These are phyloP conservation scores for Rhodosorus marinus DNA, from an alignment of 23 red algal species.

Conservation along the genomic window DNA sequence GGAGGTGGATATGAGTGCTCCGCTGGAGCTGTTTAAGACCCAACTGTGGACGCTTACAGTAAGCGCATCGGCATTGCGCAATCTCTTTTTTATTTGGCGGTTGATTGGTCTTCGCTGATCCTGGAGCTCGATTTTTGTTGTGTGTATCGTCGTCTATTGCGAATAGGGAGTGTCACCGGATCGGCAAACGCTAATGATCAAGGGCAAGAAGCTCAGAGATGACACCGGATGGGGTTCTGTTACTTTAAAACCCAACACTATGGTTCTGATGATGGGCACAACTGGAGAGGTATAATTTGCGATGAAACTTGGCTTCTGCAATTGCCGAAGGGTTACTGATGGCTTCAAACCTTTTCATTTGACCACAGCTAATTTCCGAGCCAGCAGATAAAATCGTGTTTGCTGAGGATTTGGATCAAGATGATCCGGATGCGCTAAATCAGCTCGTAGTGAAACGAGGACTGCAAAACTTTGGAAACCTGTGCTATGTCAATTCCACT, in stretches of 20 bases:
- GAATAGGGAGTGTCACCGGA: slow-evolving; percentile 55
- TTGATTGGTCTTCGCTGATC: too few relatives aligned
- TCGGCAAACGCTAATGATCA: slow-evolving; percentile 72
- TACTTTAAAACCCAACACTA: slow-evolving; percentile 37
- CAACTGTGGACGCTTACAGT: slow-evolving; percentile 65
- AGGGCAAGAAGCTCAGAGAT: slow-evolving; percentile 34
- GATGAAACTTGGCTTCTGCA: background rate
- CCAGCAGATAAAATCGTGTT: background rate
- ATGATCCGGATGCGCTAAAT: background rate
- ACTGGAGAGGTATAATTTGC: slow-evolving; percentile 46
- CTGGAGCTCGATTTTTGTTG: background rate
- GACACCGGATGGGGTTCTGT: slow-evolving; percentile 26
- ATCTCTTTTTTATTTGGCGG: too few relatives aligned
- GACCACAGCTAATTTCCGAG: background rate
- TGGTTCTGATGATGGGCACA: slow-evolving; percentile 63
- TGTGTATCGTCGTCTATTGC: background rate
- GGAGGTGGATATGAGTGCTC: slow-evolving; percentile 22
- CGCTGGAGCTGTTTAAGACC: slow-evolving; percentile 37
- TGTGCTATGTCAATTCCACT: slow-evolving; percentile 89
- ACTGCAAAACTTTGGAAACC: slow-evolving; percentile 78
- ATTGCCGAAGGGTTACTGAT: background rate
- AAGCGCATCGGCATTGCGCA: too few relatives aligned
- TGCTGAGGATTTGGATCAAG: background rate
- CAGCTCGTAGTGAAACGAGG: slow-evolving; percentile 14
- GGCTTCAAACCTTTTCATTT: background rate